Evolutionary conservation across 1,284 basidiomycete genomes (phyloP).

Genomic region (Lentinula novae-zelandiae): DNA sequence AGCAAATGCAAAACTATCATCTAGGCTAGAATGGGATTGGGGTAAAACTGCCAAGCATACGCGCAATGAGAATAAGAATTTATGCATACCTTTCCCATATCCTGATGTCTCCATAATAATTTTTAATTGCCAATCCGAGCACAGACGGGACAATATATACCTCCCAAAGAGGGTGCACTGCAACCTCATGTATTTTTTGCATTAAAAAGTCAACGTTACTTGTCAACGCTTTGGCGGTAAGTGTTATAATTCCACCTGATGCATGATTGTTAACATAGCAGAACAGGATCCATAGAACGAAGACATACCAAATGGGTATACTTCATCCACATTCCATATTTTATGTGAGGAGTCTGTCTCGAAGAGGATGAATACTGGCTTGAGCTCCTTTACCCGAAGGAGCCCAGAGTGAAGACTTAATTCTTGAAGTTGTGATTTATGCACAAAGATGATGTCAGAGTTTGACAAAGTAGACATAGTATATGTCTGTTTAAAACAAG

Average conservation of each 20-base stretch:
- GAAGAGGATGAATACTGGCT: background rate
- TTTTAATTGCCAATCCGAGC: slow-evolving; percentile 43
- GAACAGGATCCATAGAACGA: background rate
- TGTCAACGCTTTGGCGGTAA: background rate
- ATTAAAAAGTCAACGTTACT: slow-evolving; percentile 39
- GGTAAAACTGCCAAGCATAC: no score
- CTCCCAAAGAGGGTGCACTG: slow-evolving; percentile 61
- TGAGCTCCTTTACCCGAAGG: background rate
- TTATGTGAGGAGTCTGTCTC: background rate
- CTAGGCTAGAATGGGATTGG: no score
- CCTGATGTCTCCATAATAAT: slow-evolving; percentile 29
- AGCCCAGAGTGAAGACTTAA: background rate
- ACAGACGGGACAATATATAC: slow-evolving; percentile 59
- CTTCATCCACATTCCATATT: background rate
- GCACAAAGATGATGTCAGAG: background rate
- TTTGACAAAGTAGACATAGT: background rate
- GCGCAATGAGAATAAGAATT: no score
- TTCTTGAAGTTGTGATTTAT: background rate
- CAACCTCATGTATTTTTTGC: slow-evolving; percentile 43
- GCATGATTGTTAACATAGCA: background rate
- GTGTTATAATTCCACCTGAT: background rate
- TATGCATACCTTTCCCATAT: background rate
- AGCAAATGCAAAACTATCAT: no score
- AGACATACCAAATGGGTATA: background rate
- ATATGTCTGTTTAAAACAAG: background rate